Conservation (phyloP, 441 rosid genomes). For the Adansonia madagascariensis region DNA sequence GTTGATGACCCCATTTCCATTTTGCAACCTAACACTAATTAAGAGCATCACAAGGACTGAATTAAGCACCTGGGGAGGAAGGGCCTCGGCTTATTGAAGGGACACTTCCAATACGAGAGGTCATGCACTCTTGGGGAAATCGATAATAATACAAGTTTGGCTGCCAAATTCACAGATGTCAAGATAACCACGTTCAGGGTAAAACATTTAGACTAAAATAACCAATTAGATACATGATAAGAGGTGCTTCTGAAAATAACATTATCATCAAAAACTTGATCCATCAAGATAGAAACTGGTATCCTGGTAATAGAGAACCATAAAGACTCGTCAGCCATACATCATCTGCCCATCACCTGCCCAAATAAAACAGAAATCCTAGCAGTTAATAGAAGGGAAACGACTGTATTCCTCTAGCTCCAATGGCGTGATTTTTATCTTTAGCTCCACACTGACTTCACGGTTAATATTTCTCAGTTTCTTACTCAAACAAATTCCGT, state of each 20-base stretch:
- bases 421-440: neutral
- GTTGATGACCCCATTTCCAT: constrained; percentile 37
- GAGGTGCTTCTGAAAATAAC: no score
- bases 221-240: no score
- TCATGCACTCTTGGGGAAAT: constrained; percentile 25
- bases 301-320: neutral
- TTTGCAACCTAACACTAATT: constrained; percentile 18
- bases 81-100: constrained; percentile 32
- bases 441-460: neutral
- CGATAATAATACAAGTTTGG: constrained; percentile 17
- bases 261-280: neutral
- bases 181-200: neutral
- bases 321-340: neutral
- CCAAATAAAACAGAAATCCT: neutral
- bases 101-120: constrained; percentile 14
- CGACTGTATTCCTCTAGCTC: neutral
- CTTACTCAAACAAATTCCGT: neutral
- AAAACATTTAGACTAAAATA: no score
- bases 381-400: neutral
- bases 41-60: constrained; percentile 35
- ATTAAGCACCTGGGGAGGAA: constrained; percentile 33
- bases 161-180: constrained; percentile 19
- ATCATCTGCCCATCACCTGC: neutral
- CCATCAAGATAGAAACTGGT: constrained; percentile 21
- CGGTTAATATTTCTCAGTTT: neutral